Evolutionary conservation across 2,329 filamentous ascomycete species (phyloP).

Genomic region (Cryphonectria radicalis): DNA sequence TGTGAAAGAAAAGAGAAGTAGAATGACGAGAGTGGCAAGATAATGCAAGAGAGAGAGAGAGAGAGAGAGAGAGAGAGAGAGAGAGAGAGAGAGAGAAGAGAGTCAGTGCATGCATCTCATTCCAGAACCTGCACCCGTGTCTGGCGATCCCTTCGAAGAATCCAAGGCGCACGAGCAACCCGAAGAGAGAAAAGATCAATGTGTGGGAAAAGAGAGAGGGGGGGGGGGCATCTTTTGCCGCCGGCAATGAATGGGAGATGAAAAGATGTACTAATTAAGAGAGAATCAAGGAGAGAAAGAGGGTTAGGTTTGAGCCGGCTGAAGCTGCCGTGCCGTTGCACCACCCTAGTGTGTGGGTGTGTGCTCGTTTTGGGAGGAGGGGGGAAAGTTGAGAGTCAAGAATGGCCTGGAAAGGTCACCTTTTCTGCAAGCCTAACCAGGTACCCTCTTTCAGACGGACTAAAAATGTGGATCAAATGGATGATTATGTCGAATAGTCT

Average conservation of each 20-base stretch:
- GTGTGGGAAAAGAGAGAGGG: neutral
- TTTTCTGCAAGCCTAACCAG: neutral
- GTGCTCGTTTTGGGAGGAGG: neutral
- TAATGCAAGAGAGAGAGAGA: neutral
- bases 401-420: neutral
- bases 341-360: neutral
- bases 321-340: neutral
- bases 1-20: neutral
- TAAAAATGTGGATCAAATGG: neutral
- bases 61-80: neutral
- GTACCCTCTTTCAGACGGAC: neutral
- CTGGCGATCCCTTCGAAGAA: neutral
- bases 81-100: neutral
- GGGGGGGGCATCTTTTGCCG: neutral
- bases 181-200: neutral
- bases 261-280: neutral
- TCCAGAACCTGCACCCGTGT: neutral
- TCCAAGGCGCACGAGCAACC: neutral
- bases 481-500: neutral
- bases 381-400: neutral
- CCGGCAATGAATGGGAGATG: neutral
- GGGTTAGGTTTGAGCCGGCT: neutral
- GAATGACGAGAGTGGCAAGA: conserved; percentile 1
- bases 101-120: neutral
- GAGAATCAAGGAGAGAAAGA: neutral